Evolutionary conservation across 495 filamentous ascomycete species (phyloP).

Genomic region (Hypoxylon subgilvum): DNA sequence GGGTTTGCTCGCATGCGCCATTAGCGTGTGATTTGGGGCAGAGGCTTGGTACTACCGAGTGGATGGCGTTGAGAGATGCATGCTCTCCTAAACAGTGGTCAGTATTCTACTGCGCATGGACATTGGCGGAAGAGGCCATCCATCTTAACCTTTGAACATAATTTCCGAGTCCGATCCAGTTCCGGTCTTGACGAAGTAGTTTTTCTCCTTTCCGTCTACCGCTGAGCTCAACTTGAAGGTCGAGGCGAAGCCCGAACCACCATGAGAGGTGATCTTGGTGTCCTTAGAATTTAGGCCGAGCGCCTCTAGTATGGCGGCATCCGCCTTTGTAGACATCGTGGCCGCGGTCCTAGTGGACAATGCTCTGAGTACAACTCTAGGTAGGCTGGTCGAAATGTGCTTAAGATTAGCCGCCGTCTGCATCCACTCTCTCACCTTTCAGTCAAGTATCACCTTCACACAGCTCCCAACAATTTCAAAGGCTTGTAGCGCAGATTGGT

Average conservation of each 20-base stretch:
- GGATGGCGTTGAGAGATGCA: conserved; percentile 80
- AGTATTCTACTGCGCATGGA: neutral
- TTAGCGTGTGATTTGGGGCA: conserved; percentile 75
- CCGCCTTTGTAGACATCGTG: conserved; percentile 53
- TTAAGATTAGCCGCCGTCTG: neutral
- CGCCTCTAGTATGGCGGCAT: conserved; percentile 65
- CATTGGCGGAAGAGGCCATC: neutral
- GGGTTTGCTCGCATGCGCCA: conserved; percentile 62
- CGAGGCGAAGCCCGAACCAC: conserved; percentile 74
- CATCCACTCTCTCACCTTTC: conserved; percentile 6
- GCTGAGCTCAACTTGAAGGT: conserved; percentile 70
- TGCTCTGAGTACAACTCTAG: neutral
- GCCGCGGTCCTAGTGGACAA: conserved; percentile 1
- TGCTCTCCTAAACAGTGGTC: conserved; percentile 66
- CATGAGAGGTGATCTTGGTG: conserved; percentile 66
- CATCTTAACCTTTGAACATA: conserved; percentile 72
- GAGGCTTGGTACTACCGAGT: conserved; percentile 70
- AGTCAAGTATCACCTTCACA: neutral
- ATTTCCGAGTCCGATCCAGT: conserved; percentile 64
- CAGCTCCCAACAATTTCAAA: neutral
- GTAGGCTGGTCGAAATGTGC: neutral
- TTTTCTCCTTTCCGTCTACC: conserved; percentile 58
- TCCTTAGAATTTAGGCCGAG: conserved; percentile 67
- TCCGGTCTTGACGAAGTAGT: conserved; percentile 84
- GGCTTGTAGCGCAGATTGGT: neutral